Conservation (phyloP, 148 eudicot genomes). For the Arbutus unedo region DNA sequence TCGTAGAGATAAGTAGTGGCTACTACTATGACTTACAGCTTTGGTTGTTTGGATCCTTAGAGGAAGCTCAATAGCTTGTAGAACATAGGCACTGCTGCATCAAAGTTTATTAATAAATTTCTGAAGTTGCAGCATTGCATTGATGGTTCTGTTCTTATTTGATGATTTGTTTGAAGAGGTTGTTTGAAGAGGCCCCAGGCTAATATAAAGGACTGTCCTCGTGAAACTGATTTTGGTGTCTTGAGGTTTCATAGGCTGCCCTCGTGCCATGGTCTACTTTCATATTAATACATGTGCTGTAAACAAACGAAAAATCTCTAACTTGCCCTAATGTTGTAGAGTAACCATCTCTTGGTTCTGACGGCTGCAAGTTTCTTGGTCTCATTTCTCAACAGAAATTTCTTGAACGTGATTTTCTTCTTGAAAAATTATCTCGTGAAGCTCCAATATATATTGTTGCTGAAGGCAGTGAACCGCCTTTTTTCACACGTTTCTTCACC, state of each 20-base stretch:
- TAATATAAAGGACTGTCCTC: neutral
- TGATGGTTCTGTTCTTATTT: slow-evolving; percentile 4
- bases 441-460: slow-evolving; percentile 68
- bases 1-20: neutral
- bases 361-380: neutral
- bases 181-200: slow-evolving; percentile 3
- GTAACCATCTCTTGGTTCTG: slow-evolving; percentile 7
- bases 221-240: neutral
- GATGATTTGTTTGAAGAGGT: neutral
- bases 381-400: slow-evolving; percentile 61
- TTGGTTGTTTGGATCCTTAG: neutral
- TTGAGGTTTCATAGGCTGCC: slow-evolving; percentile 1
- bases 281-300: neutral
- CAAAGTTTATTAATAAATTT: neutral
- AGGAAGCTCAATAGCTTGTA: slow-evolving; percentile 7
- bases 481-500: slow-evolving; percentile 87
- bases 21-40: neutral
- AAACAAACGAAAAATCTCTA: neutral
- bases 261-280: neutral
- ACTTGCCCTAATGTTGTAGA: neutral
- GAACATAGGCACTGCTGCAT: neutral
- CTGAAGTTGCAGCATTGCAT: neutral
- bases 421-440: slow-evolving; percentile 63
- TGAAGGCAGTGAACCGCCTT: slow-evolving; percentile 88
- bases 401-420: slow-evolving; percentile 76